Base-by-base conservation (phyloP, 768 basidiomycete genomes). In the Tricholomella constricta region DNA sequence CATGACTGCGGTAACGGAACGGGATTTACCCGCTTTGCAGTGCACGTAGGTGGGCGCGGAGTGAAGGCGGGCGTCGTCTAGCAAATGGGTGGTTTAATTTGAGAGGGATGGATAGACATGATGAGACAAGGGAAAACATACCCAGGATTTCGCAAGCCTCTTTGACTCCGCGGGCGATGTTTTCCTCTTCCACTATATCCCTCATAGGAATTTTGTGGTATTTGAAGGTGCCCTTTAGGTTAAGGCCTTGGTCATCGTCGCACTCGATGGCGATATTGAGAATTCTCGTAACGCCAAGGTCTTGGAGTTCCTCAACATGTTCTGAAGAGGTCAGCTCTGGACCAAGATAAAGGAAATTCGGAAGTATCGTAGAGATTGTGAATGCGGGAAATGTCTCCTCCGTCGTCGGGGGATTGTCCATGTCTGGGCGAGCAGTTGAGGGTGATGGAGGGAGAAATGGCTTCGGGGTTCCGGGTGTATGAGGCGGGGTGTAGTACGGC, bases 1-100 rank as follows among this genome's bases (percentile, higher is more conserved):
- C 77, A 98, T 93, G 35, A 97, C 95, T 11, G 94, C 94, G 0
- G 95, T 97, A 25, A 97, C 95, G 1, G 92, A 95, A 12, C 96
- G 86, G 2, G 92, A 94, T 74, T 94, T 97, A 4, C 95, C 96
- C 5, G 91, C 94, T 72, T 91, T 93, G 72, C 95, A 98, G 66
- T 98, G 96, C 12, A 98, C 94, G 62, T 96, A 98, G 1, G 90
- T 90, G 6, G 94, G 86, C 17, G 91, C 83, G 0, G 88, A 91
- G 58, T 94, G 93, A 47, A 98, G 69, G 42, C 89, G 84, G 1
- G 95, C 95, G 62, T 98, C 95, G 65, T 97, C 95, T 97, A 61
- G 0, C 34, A 41, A 23, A 35, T 17, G 19, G 9, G n/a, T 19
- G n/a, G 36, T 41, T 27, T 20, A 29, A 29, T 20, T 23, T 50